Base-by-base conservation (phyloP, 1,284 basidiomycete genomes). In the Cutaneotrichosporon spelunceum region DNA sequence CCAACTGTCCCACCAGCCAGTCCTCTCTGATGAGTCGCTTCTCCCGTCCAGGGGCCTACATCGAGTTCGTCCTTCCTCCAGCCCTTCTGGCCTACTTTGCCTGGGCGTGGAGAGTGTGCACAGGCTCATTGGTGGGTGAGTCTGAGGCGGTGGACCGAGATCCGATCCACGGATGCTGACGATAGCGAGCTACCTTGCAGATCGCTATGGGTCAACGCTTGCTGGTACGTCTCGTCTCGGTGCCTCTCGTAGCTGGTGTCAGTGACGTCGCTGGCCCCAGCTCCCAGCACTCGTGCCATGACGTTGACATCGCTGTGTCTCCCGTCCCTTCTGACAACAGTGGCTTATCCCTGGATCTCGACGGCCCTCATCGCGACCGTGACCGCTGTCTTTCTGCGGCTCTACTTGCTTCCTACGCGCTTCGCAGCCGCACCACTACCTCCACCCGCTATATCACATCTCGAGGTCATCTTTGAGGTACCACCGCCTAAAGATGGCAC, bases 61-160 rank as follows among this genome's bases (percentile, higher is more conserved):
- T 69, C 19, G 68, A 72, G 57, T 66, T 73, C 61, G 53, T 74
- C 52, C 64, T 76, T 7, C 76, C 76, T 1, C 73, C 74, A 0
- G 66, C 68, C 4, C 62, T 75, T 3, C 66, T 77, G 24, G 66
- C 68, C 13, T 77, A 76, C 63, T 73, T 74, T 30, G 42, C 23
- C 5, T 59, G 61, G 50, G 68, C 68, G 24, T 73, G 70, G 69
- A 58, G 57, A 39, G 66, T 64, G n/a, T 66, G 60, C 36, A 68
- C 66, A 2, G 26, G 27, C 27, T 19, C 24, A n/a, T 50, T 29
- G 19, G 8, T 30, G 8, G 48, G 48, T 50, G 26, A 30, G 48
- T 50, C 48, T 16, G 14, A 13, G 66, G 62, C 16, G 64, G 65
- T 23, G 54, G 70, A 7, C 58, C 7, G 29, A 27, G 24, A 36